A percentile compares a stretch with the other conserved stretches of the same genome.
Conservation (phyloP, 306 rosid species). For the Comarum palustre region DNA sequence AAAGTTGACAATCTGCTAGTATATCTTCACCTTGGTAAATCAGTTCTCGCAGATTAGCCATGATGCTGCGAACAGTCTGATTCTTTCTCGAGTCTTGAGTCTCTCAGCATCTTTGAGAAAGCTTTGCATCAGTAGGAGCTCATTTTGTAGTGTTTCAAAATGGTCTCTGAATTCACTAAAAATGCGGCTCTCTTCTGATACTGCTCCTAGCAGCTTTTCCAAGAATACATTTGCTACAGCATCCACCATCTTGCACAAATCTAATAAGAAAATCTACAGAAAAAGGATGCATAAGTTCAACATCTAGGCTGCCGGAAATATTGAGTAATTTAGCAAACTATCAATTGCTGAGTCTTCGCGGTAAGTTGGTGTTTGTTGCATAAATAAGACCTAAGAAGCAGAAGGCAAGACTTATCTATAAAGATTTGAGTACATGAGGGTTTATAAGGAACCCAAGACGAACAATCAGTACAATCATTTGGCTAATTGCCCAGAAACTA, state of each 20-base stretch:
- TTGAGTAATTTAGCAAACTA: not conserved
- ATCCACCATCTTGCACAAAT: conserved; percentile 32
- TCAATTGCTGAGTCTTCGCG: not conserved
- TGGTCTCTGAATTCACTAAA: conserved; percentile 28
- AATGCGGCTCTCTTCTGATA: conserved; percentile 30
- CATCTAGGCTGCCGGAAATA: not conserved
- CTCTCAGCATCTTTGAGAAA: conserved; percentile 34
- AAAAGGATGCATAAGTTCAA: not conserved
- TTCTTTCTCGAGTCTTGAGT: conserved; percentile 32
- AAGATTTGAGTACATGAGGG: too few species aligned
- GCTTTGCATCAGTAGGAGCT: conserved; percentile 33
- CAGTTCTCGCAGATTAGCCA: conserved; percentile 23
- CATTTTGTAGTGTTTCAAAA: conserved; percentile 28
- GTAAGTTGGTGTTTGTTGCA: not conserved
- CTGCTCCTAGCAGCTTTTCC: conserved; percentile 28
- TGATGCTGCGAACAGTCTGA: not conserved
- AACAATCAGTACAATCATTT: not conserved
- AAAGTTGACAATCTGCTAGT: conserved; percentile 35
- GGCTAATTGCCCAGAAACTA: not conserved
- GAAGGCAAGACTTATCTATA: not conserved
- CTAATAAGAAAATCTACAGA: not conserved
- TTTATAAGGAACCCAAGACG: not conserved
- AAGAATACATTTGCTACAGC: conserved; percentile 30
- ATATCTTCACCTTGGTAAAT: conserved; percentile 36
- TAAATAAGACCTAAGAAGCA: not conserved